phyloP scores from a whole-genome alignment of 2,329 filamentous ascomycete species.

The Catunica adiposa region DNA sequence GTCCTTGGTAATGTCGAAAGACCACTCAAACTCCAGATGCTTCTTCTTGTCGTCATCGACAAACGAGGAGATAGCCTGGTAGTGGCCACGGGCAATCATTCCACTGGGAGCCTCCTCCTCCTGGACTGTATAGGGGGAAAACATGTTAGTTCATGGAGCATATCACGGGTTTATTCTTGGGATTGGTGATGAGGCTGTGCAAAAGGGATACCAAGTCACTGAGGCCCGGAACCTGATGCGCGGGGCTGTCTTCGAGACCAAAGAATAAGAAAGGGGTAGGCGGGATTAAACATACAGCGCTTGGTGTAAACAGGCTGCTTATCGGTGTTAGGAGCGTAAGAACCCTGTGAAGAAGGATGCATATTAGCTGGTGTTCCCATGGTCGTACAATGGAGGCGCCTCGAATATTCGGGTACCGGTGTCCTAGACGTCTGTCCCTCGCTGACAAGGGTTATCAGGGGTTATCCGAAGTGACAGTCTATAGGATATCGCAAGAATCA shows the following conservation, averaged over 20 bases:
- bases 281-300: conserved; percentile 52
- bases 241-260: neutral
- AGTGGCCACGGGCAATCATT: conserved; percentile 78
- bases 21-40: conserved; percentile 88
- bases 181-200: neutral
- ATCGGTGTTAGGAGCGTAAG: conserved; percentile 82
- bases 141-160: neutral
- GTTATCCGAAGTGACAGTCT: neutral
- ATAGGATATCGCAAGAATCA: neutral
- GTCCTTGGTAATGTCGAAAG: conserved; percentile 91
- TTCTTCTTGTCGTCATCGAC: conserved; percentile 86
- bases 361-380: neutral
- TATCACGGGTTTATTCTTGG: neutral
- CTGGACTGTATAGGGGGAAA: conserved; percentile 43
- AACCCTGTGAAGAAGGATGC: conserved; percentile 41
- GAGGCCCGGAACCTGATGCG: neutral
- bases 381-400: neutral
- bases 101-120: conserved; percentile 83
- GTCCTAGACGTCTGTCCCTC: no score
- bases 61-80: conserved; percentile 78
- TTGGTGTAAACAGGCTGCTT: conserved; percentile 76
- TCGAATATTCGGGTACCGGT: neutral
- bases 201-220: neutral
- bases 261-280: neutral
- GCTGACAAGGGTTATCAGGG: neutral